Percentiles rank a stretch among this genome's conserved stretches.
Conservation (phyloP, 2,329 filamentous ascomycete genomes). For the Fusarium haematococcum region DNA sequence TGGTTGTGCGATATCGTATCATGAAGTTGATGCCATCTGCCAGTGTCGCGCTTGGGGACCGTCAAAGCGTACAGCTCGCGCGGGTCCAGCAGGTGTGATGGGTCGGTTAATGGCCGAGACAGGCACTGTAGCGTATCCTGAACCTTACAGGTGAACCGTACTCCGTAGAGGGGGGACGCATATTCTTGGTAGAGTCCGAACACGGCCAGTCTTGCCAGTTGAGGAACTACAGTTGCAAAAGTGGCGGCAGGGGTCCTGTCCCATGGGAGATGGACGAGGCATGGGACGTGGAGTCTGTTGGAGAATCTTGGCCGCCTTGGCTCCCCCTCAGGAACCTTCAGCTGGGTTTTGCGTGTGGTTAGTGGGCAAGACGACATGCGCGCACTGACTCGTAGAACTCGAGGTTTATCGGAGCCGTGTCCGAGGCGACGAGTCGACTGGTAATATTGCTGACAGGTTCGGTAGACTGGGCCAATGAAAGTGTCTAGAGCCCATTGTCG, state of each 20-base stretch:
- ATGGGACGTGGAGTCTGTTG: slow-evolving; percentile 8
- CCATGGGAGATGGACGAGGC: not conserved
- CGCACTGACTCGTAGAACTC: slow-evolving; percentile 4
- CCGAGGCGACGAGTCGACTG: not conserved
- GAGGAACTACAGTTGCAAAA: slow-evolving; percentile 10
- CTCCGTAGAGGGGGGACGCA: too few species aligned
- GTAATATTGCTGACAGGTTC: slow-evolving; percentile 4
- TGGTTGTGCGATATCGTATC: slow-evolving; percentile 2
- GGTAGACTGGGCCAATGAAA: not conserved
- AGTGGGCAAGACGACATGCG: not conserved
- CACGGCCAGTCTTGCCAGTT: slow-evolving; percentile 25
- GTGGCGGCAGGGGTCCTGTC: slow-evolving; percentile 23
- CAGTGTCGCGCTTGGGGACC: not conserved
- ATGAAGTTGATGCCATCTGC: slow-evolving; percentile 1
- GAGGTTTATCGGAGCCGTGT: slow-evolving; percentile 1
- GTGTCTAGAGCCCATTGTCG: not conserved
- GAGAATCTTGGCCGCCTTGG: not conserved
- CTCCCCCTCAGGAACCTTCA: not conserved
- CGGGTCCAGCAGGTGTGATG: not conserved
- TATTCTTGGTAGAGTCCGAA: not conserved
- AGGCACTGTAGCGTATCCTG: not conserved
- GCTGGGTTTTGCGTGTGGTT: not conserved
- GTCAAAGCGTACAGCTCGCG: not conserved
- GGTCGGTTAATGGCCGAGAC: slow-evolving; percentile 4
- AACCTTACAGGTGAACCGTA: not conserved